Conservation (phyloP, 257 asterid species). For the Lithospermum erythrorhizon region DNA sequence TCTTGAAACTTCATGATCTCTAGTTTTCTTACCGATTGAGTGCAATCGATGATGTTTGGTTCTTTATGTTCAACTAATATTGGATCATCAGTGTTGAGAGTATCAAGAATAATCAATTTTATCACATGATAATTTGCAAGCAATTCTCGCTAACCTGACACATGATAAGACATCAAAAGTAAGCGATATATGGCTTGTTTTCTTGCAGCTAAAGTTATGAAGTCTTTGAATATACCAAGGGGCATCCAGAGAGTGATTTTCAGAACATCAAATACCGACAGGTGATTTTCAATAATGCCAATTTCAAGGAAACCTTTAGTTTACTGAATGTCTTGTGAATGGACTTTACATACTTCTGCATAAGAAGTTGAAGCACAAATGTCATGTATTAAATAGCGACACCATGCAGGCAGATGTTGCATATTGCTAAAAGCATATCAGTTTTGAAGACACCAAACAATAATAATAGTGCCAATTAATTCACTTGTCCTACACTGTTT, state of each 20-base stretch:
- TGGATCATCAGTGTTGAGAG: too few relatives aligned
- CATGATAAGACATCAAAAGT: too few relatives aligned
- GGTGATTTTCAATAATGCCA: conserved; percentile 31
- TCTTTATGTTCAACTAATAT: not conserved
- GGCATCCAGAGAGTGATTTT: conserved; percentile 89
- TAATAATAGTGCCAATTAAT: not conserved
- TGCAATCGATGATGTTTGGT: not conserved
- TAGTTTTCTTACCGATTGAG: not conserved
- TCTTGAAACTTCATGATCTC: not conserved
- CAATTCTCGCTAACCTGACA: too few relatives aligned
- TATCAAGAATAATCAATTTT: too few relatives aligned
- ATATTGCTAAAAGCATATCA: not conserved
- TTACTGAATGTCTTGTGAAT: not conserved
- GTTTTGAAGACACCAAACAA: not conserved
- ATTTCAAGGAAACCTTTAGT: not conserved
- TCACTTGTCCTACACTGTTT: not conserved
- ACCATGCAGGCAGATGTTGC: too few relatives aligned
- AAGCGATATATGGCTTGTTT: not conserved
- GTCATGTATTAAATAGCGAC: not conserved
- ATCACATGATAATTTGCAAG: too few relatives aligned
- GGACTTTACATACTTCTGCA: not conserved
- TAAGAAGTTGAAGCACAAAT: too few relatives aligned
- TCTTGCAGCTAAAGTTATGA: conserved; percentile 71
- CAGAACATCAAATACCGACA: conserved; percentile 90
- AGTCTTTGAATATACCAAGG: conserved; percentile 72